These are phyloP conservation scores for Acacia melanoxylon DNA, from an alignment of 306 rosid species.

Conservation along the genomic window DNA sequence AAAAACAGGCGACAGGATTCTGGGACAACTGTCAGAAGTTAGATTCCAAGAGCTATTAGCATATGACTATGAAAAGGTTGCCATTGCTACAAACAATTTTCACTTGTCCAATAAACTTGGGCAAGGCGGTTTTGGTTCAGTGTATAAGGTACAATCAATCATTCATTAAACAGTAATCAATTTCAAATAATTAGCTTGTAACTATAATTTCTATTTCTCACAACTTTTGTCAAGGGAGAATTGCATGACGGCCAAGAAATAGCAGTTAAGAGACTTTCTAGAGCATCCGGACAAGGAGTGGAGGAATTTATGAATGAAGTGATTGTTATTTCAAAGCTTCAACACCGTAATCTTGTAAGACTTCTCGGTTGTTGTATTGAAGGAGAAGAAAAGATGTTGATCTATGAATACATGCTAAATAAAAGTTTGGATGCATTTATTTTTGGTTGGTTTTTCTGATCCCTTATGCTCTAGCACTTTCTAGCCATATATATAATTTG, in stretches of 20 bases:
- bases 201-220: background rate
- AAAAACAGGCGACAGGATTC: background rate
- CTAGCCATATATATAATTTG: background rate
- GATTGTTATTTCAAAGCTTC: background rate
- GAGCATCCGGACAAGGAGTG: conserved; percentile 32
- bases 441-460: conserved; percentile 33
- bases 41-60: background rate
- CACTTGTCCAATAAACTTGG: background rate
- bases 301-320: background rate
- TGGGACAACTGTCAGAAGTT: background rate
- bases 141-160: background rate
- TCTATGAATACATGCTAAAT: background rate
- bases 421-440: conserved; percentile 35
- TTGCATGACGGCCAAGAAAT: conserved; percentile 30
- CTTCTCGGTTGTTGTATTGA: background rate
- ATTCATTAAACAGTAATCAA: background rate
- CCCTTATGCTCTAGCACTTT: background rate
- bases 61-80: background rate
- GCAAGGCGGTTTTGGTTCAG: background rate
- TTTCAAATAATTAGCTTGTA: background rate
- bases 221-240: conserved; percentile 21
- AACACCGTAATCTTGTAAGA: background rate
- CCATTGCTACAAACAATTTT: background rate
- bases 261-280: conserved; percentile 43
- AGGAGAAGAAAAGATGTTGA: background rate